These are phyloP conservation scores for Moniliella sp. DNA, from an alignment of 1,284 basidiomycete species.

Conservation along the genomic window DNA sequence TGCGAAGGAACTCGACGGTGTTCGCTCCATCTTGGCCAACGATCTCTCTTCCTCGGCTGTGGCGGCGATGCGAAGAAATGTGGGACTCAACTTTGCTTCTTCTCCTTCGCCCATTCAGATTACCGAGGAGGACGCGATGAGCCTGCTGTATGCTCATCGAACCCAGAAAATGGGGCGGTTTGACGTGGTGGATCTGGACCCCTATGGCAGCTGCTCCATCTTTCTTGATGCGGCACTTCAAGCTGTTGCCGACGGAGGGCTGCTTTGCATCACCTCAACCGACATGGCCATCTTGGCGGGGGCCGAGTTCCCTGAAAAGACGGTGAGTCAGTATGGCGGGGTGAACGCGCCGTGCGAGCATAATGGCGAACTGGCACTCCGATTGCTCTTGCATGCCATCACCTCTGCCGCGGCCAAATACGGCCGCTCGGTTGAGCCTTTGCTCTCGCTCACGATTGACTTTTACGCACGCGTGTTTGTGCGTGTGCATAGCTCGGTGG, in stretches of 20 bases:
- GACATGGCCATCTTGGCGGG: conserved; percentile 83
- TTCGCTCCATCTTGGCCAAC: conserved; percentile 82
- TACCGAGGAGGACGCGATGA: conserved; percentile 35
- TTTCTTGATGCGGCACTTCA: conserved; percentile 96
- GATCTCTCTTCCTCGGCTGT: conserved; percentile 67
- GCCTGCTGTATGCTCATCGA: conserved; percentile 75
- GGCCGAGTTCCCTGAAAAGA: conserved; percentile 71
- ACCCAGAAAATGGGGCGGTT: conserved; percentile 51
- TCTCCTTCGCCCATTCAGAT: too few relatives aligned
- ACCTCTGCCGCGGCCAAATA: conserved; percentile 72
- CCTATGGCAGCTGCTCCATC: conserved; percentile 84
- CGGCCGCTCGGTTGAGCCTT: conserved; percentile 68
- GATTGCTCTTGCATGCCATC: conserved; percentile 65
- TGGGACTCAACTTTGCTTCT: conserved; percentile 68
- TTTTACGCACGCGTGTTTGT: conserved; percentile 91
- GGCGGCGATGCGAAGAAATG: conserved; percentile 66
- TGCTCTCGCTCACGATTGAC: conserved; percentile 84
- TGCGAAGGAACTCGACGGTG: conserved; percentile 89
- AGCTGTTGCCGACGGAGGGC: conserved; percentile 53
- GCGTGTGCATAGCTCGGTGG: conserved; percentile 50
- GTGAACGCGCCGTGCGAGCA: conserved; percentile 72
- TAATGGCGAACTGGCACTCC: conserved; percentile 45
- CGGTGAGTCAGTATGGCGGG: conserved; percentile 53
- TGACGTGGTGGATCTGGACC: conserved; percentile 89
- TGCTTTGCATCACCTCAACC: conserved; percentile 87